These are phyloP conservation scores for Tetraselmis striata DNA, from an alignment of 139 green algal genomes.

Conservation along the genomic window DNA sequence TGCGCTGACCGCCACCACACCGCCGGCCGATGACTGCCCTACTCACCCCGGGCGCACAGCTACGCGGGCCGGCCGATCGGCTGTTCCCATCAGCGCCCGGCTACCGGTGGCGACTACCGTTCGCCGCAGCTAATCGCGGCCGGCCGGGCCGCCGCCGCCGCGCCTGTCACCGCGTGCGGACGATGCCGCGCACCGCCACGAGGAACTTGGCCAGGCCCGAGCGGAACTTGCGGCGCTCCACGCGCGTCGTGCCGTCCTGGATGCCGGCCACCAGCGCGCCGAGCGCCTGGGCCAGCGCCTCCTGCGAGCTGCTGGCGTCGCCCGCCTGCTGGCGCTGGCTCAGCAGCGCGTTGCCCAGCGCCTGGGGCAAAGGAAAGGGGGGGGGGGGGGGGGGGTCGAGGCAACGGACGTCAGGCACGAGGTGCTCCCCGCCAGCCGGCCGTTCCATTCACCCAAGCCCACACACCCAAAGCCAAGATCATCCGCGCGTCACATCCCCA, in stretches of 20 bases:
- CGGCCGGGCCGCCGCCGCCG: too few relatives aligned
- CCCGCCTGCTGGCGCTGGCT: slow-evolving; percentile 9
- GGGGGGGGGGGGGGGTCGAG: background rate
- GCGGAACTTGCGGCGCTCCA: slow-evolving; percentile 36
- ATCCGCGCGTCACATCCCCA: too few relatives aligned
- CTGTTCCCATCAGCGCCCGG: too few relatives aligned
- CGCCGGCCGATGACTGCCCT: too few relatives aligned
- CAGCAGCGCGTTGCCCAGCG: slow-evolving; percentile 18
- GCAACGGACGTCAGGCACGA: background rate
- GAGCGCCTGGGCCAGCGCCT: slow-evolving; percentile 14
- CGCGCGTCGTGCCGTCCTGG: slow-evolving; percentile 9
- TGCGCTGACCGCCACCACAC: too few relatives aligned
- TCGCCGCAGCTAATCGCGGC: too few relatives aligned
- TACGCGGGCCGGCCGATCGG: too few relatives aligned
- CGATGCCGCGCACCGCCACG: slow-evolving; percentile 31
- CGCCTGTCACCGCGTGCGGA: slow-evolving; percentile 32
- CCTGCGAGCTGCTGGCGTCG: background rate
- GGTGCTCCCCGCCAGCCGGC: too few relatives aligned
- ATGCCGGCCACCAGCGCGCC: slow-evolving; percentile 18
- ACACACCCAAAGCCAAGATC: too few relatives aligned
- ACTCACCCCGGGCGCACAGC: too few relatives aligned
- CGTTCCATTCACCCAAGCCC: too few relatives aligned
- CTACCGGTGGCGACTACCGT: too few relatives aligned
- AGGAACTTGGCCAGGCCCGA: slow-evolving; percentile 33
- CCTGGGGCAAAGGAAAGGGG: background rate